Conservation (phyloP, 2,329 filamentous ascomycete genomes). For the Apiospora rasikravindrae region DNA sequence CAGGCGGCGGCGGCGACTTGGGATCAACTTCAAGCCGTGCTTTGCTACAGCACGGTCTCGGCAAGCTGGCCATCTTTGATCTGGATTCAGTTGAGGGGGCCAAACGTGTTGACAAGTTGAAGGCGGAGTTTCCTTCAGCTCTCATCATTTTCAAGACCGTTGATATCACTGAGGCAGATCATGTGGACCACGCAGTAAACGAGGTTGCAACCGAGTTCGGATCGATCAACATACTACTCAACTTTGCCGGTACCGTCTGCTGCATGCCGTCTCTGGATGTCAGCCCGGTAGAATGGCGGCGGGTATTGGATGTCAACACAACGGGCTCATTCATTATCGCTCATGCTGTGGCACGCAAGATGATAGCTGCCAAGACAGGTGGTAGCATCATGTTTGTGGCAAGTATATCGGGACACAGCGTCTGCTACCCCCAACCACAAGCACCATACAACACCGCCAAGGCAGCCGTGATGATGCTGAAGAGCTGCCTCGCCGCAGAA, state of each 20-base stretch:
- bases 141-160: background rate
- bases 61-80: no score
- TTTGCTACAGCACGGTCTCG: no score
- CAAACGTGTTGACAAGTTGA: no score
- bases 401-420: constrained; percentile 53
- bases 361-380: constrained; percentile 42
- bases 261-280: constrained; percentile 51
- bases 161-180: background rate
- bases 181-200: background rate
- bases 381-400: constrained; percentile 51
- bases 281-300: constrained; percentile 43
- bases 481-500: constrained; percentile 53
- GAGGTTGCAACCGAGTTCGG: constrained; percentile 38
- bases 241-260: no score
- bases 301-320: constrained; percentile 52
- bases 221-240: constrained; percentile 47
- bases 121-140: no score
- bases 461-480: no score
- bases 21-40: no score
- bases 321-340: constrained; percentile 52
- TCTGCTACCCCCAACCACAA: constrained; percentile 24
- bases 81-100: no score
- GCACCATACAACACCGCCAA: no score
- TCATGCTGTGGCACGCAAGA: constrained; percentile 47
- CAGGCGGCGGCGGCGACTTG: no score